Evolutionary conservation across 345 rosid genomes (phyloP).

Genomic region (Microthlaspi erraticum): DNA sequence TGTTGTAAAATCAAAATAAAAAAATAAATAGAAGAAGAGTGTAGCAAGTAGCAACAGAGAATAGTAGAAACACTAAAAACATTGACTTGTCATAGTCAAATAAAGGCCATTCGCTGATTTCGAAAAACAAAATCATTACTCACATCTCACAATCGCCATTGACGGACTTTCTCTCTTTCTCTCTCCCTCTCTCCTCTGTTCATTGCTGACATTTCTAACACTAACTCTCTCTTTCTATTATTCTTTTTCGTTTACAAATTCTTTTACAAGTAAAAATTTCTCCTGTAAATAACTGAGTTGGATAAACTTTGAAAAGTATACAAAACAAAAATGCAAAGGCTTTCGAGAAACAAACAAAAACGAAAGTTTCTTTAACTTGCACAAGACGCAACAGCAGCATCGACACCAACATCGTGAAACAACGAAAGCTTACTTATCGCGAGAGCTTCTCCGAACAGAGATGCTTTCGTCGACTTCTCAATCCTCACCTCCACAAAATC

Average conservation of each 20-base stretch:
- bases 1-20: not conserved
- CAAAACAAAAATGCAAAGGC: not conserved
- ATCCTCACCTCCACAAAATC: conserved; percentile 82
- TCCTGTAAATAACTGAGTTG: conserved; percentile 5
- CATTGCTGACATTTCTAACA: conserved; percentile 22
- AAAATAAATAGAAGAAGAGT: not conserved
- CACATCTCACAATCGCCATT: conserved; percentile 10
- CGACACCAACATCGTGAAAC: conserved; percentile 54
- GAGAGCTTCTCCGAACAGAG: conserved; percentile 77
- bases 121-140: conserved; percentile 18
- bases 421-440: conserved; percentile 71
- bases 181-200: conserved; percentile 16
- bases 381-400: conserved; percentile 49
- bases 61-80: conserved; percentile 11
- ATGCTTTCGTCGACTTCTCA: conserved; percentile 68
- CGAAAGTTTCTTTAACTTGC: conserved; percentile 45
- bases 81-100: conserved; percentile 35
- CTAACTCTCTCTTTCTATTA: not conserved
- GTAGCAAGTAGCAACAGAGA: not conserved
- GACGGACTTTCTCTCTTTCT: not conserved
- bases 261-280: not conserved
- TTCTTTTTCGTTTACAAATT: not conserved
- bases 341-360: conserved; percentile 13
- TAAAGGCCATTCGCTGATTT: conserved; percentile 23
- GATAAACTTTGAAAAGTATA: conserved; percentile 19